phyloP scores from a whole-genome alignment of 148 eudicot species.

The Rhododendron williamsianum region DNA sequence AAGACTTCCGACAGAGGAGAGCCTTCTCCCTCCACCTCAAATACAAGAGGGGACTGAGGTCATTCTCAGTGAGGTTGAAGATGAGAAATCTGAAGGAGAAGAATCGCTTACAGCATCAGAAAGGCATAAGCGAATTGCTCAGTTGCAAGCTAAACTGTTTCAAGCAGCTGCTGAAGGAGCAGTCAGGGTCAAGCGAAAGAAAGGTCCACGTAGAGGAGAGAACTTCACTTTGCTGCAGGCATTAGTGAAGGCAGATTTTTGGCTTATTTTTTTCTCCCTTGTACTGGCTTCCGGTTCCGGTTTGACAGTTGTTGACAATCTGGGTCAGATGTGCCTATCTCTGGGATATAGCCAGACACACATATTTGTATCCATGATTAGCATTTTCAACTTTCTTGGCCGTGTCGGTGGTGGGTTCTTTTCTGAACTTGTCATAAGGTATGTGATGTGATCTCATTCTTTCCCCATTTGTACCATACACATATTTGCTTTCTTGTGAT shows the following conservation, averaged over 20 bases:
- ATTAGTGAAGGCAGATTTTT: conserved; percentile 39
- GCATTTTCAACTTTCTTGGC: conserved; percentile 69
- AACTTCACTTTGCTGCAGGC: conserved; percentile 48
- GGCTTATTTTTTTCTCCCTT: conserved; percentile 35
- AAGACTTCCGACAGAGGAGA: conserved; percentile 29
- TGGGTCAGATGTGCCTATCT: conserved; percentile 63
- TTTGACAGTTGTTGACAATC: conserved; percentile 52
- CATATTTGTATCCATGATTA: conserved; percentile 56
- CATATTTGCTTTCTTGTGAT: background rate
- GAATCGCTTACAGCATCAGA: conserved; percentile 22
- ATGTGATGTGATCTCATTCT: background rate
- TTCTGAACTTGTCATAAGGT: conserved; percentile 58
- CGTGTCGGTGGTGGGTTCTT: conserved; percentile 72
- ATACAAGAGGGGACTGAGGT: conserved; percentile 32
- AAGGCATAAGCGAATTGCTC: conserved; percentile 38
- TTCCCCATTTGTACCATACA: background rate
- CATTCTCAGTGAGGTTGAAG: conserved; percentile 49
- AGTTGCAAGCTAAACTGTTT: conserved; percentile 48
- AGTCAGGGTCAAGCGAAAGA: conserved; percentile 40
- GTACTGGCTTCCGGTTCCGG: conserved; percentile 49
- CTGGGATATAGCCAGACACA: conserved; percentile 35
- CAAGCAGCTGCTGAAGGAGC: conserved; percentile 69
- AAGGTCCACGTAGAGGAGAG: conserved; percentile 51
- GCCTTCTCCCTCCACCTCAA: conserved; percentile 29
- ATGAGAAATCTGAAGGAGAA: conserved; percentile 24